Base-by-base conservation (phyloP, 1,284 basidiomycete species). In the Leccinum fallax region DNA sequence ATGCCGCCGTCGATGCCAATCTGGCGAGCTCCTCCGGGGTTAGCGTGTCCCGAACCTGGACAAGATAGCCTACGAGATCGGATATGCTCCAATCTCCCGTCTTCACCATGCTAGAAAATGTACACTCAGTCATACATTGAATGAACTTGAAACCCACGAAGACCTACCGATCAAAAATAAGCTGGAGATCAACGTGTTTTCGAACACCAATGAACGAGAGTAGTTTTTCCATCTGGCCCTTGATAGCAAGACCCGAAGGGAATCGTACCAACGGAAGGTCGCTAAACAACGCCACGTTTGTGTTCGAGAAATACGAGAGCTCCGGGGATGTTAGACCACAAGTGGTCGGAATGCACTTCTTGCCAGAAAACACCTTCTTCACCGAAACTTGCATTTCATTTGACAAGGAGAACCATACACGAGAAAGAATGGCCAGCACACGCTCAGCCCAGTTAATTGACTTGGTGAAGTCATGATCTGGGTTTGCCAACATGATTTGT, bases 141-240 rank as follows among this genome's bases (percentile, higher is more conserved):
- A 53, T 4, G 26, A 38, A 19, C n/a, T 30, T 15, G 36, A 34
- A 43, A 24, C 7, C 11, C 38, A 53, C 16, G 6, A 34, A 16
- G 11, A 68, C 80, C 62, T 62, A 92, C 89, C 92, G 81, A 63
- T 88, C 85, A 70, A 95, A 96, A n/a, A 95, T 82, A 4, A 95
- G 80, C 72, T 96, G 93, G 2, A 97, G 80, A 61, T 97, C 93
- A 11, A 98, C 95, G 67, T 98, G 96, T 69, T 90, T 92, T 24
- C 95, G 85, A 10, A 98, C 94, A 9, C 94, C 95, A 0, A 98
- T 79, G 0, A 83, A 85, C 28, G 87, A 80, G 5, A 99, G 77
- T 26, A 98, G 76, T 68, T 87, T 90, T 69, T 97, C 94, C 65
- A 95, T 73, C 15, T 82, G 79, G 2, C 91, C 92, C 71, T 92